Percentiles rank a stretch among this genome's conserved stretches.
Evolutionary conservation across 2,329 filamentous ascomycete species (phyloP).

Genomic region (Xylariales sp.): DNA sequence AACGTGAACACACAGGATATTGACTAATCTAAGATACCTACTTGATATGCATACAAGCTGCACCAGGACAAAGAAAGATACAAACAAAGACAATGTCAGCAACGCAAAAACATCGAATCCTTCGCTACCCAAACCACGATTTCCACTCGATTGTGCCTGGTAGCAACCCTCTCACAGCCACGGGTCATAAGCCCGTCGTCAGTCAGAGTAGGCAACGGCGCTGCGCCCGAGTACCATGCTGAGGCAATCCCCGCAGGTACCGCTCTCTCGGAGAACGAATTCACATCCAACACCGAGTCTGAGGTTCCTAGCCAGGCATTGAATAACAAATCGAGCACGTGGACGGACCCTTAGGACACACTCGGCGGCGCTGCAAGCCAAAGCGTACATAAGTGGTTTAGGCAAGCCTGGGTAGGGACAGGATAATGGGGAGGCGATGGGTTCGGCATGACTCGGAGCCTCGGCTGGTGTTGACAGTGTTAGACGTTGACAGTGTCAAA

Average conservation of each 20-base stretch:
- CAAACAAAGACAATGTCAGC: background rate
- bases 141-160: background rate
- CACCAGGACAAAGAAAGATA: too few species aligned
- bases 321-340: conserved; percentile 16
- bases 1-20: too few species aligned
- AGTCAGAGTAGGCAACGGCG: conserved; percentile 49
- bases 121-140: background rate
- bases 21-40: too few species aligned
- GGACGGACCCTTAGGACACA: conserved; percentile 29
- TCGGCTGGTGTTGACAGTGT: conserved; percentile 20
- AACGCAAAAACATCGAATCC: background rate
- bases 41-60: too few species aligned
- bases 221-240: conserved; percentile 57
- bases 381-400: conserved; percentile 37
- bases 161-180: background rate
- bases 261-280: conserved; percentile 46
- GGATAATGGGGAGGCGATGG: conserved; percentile 34
- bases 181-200: background rate
- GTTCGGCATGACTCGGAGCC: conserved; percentile 35
- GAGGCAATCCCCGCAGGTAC: conserved; percentile 58
- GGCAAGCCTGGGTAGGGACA: conserved; percentile 40
- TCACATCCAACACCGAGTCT: conserved; percentile 32
- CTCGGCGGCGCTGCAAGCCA: conserved; percentile 40
- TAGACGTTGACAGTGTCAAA: background rate
- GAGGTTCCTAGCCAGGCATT: conserved; percentile 31